Evolutionary conservation across 345 rosid species (phyloP).

Genomic region (Toxicodendron radicans): DNA sequence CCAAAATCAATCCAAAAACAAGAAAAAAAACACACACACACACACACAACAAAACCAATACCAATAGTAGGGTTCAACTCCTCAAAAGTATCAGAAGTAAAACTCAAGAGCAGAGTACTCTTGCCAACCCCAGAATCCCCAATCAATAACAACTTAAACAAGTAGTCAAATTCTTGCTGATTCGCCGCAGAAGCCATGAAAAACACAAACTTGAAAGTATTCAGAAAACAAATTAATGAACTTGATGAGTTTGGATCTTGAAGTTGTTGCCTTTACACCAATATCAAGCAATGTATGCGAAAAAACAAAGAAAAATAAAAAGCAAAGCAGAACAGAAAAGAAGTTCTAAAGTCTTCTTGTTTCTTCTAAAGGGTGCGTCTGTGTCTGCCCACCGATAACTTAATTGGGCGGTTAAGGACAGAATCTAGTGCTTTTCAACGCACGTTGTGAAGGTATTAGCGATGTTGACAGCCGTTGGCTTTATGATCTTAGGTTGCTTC

Average conservation of each 20-base stretch:
- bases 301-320: background rate
- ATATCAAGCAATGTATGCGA: background rate
- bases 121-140: constrained; percentile 94
- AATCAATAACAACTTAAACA: constrained; percentile 70
- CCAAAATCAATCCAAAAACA: background rate
- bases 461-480: background rate
- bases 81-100: constrained; percentile 69
- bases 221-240: background rate
- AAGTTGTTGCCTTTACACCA: background rate
- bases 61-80: constrained; percentile 81
- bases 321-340: constrained; percentile 13
- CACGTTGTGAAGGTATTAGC: background rate
- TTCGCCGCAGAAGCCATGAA: constrained; percentile 61
- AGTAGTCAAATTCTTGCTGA: constrained; percentile 68
- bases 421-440: background rate
- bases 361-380: constrained; percentile 13
- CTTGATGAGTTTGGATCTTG: constrained; percentile 1
- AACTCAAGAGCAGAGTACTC: constrained; percentile 72
- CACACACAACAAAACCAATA: constrained; percentile 13
- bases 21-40: too few species aligned
- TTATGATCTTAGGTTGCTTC: background rate
- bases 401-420: background rate
- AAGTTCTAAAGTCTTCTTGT: constrained; percentile 26
- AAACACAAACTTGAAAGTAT: background rate
- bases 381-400: background rate